Base-by-base conservation (phyloP, 495 filamentous ascomycete species). In the Lasiosphaeris hirsuta region DNA sequence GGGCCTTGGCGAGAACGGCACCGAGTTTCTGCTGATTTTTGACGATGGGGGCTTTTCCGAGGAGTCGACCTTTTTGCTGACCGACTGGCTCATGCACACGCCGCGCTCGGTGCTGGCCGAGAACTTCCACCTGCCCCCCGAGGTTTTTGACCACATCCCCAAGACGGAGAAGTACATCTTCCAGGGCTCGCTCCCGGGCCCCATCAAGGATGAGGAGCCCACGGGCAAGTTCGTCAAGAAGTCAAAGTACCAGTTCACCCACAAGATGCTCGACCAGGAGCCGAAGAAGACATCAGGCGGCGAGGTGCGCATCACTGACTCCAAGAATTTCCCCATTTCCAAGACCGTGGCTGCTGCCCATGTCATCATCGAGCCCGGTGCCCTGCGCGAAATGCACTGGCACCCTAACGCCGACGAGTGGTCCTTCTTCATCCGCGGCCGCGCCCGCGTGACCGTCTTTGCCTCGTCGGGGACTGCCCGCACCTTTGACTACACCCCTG, bases 1-100 rank as follows among this genome's bases (percentile, higher is more conserved):
- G 55, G 86, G 85, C 4, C 74, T 90, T 0, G 71, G 79, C 54
- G 71, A 77, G 7, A 85, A 88, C 59, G 86, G 86, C 23, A 87
- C 83, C 18, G 86, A 89, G 64, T 90, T 88, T 61, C 75, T 90
- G 9, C 74, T 89, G 41, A 79, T 89, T 52, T 88, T 90, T 59
- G 86, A 90, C 57, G 77, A 85, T 63, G 86, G 86, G 15, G 62
- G 71, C 56, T 90, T 89, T 69, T 85, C 82, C 7, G 86, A 89
- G 64, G 86, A 89, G 56, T 85, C 81, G 15, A 88, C 86, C 2
- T 88, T 88, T 59, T 53, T 88, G 9, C 65, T 89, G 34, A 84
- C 82, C 0, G 86, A 89, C 65, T 87, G 83, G 84, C 69, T 88
- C 53, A 81, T 81, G 4, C 85, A 85, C 62, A 87, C 83, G 0